Evolutionary conservation across 2,329 filamentous ascomycete species (phyloP).

Genomic region (Fusarium clavum): DNA sequence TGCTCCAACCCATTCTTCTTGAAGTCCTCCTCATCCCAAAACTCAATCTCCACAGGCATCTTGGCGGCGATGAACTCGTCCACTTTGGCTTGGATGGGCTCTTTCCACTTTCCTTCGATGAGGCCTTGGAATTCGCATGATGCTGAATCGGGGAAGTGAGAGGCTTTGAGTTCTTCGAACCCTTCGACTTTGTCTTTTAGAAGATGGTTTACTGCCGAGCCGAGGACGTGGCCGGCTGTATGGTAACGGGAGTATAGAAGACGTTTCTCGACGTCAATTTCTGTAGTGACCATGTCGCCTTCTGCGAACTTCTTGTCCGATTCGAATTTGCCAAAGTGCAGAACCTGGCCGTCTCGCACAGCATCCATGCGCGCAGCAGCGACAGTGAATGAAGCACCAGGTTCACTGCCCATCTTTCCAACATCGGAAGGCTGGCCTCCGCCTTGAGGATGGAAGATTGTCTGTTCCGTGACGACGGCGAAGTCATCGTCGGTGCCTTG

Average conservation of each 20-base stretch:
- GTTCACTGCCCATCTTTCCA: conserved; percentile 62
- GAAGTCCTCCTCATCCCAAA: conserved; percentile 75
- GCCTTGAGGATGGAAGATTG: conserved; percentile 82
- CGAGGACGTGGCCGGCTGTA: conserved; percentile 79
- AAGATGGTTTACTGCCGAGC: conserved; percentile 72
- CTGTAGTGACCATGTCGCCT: conserved; percentile 63
- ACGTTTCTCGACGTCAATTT: conserved; percentile 70
- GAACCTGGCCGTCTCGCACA: conserved; percentile 63
- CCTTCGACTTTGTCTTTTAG: conserved; percentile 62
- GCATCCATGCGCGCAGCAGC: conserved; percentile 67
- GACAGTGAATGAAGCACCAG: conserved; percentile 60
- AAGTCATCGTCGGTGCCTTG: conserved; percentile 61
- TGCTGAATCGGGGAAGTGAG: conserved; percentile 75
- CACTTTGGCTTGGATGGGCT: conserved; percentile 69
- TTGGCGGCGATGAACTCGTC: conserved; percentile 67
- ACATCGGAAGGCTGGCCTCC: conserved; percentile 79
- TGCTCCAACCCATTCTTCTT: conserved; percentile 63
- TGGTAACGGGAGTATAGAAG: conserved; percentile 75
- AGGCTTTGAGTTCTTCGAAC: conserved; percentile 77
- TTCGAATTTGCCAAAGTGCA: conserved; percentile 74
- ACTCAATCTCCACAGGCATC: conserved; percentile 70
- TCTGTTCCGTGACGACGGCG: conserved; percentile 70
- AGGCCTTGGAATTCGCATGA: conserved; percentile 74
- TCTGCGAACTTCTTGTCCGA: conserved; percentile 50
- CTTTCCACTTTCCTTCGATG: conserved; percentile 73